A percentile compares a stretch with the other conserved stretches of the same genome.
Conservation (phyloP, 148 eudicot genomes). For the Spergularia bocconei region DNA sequence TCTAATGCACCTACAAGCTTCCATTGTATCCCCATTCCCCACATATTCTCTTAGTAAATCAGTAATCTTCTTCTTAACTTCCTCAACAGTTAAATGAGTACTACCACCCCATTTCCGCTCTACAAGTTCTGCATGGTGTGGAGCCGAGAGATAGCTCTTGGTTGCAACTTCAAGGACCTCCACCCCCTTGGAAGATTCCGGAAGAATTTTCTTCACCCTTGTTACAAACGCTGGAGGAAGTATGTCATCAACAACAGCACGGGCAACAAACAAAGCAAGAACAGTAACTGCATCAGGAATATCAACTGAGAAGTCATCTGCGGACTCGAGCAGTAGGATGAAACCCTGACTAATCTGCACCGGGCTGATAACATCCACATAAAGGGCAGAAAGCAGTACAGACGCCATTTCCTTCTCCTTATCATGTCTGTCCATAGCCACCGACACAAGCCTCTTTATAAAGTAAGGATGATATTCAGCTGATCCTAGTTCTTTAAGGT, state of each 20-base stretch:
- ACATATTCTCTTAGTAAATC: constrained; percentile 79
- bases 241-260: constrained; percentile 94
- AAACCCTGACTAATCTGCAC: constrained; percentile 89
- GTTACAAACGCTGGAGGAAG: constrained; percentile 89
- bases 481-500: constrained; percentile 81
- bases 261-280: constrained; percentile 81
- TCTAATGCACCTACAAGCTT: constrained; percentile 90
- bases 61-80: constrained; percentile 83
- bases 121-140: constrained; percentile 96
- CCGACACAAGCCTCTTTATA: constrained; percentile 81
- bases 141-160: constrained; percentile 97
- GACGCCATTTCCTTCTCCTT: constrained; percentile 99
- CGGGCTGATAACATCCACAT: constrained; percentile 76
- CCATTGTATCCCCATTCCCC: constrained; percentile 73
- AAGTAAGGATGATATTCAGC: constrained; percentile 87
- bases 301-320: constrained; percentile 89
- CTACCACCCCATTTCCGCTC: constrained; percentile 95
- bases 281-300: constrained; percentile 83
- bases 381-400: constrained; percentile 84
- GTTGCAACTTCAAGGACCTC: constrained; percentile 83
- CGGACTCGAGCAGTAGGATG: constrained; percentile 79
- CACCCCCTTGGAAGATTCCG: constrained; percentile 64
- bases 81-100: constrained; percentile 84
- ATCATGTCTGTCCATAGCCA: constrained; percentile 96
- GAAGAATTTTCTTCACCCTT: constrained; percentile 56